phyloP scores from a whole-genome alignment of 164 flowering plant genomes.

The Euptelea pleiosperma region DNA sequence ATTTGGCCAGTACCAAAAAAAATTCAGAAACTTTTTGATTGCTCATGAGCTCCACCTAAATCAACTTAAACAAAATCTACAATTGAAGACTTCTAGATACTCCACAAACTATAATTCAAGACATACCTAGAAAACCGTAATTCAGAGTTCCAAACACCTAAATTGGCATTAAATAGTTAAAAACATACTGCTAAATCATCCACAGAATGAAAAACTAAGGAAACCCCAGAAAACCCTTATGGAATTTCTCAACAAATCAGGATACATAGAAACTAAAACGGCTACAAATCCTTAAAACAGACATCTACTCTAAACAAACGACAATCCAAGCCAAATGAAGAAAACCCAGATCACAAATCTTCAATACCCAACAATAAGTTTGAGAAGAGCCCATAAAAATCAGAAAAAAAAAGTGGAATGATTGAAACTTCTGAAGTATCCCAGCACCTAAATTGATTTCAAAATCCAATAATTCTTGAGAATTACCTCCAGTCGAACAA shows the following conservation, averaged over 20 bases:
- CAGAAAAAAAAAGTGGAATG: neutral
- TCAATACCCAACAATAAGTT: neutral
- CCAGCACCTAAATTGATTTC: neutral
- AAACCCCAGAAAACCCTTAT: neutral
- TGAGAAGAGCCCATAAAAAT: neutral
- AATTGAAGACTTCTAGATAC: neutral
- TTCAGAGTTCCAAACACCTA: neutral
- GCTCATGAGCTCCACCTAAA: neutral
- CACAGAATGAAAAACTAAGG: too few species aligned
- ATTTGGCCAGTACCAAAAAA: conserved; percentile 3
- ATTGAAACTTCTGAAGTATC: neutral
- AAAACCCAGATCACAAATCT: neutral
- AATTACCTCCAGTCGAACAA: neutral
- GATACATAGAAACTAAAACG: too few species aligned
- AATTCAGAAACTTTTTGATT: neutral
- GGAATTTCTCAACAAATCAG: neutral
- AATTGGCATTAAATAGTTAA: neutral
- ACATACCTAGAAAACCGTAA: neutral
- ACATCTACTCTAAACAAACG: neutral
- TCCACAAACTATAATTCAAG: neutral
- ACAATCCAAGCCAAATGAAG: conserved; percentile 4
- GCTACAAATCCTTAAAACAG: neutral
- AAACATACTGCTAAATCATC: too few species aligned
- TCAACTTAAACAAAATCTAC: neutral
- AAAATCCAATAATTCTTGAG: neutral